These are phyloP conservation scores for Shiraia sp. DNA, from an alignment of 2,329 filamentous ascomycete genomes.

Conservation along the genomic window DNA sequence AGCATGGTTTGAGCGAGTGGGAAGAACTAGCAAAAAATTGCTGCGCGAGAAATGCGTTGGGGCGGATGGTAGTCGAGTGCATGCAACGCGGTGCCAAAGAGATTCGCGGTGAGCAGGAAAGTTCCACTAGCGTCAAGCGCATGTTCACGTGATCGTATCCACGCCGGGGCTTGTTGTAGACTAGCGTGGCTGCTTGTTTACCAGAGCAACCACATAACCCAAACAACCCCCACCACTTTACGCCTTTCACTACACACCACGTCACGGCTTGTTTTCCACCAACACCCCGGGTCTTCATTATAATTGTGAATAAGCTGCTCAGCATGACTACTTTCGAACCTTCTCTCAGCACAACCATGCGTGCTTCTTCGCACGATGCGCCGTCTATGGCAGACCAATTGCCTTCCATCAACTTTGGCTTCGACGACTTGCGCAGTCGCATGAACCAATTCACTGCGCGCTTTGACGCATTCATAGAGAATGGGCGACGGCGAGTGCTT, in stretches of 20 bases:
- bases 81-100: constrained; percentile 8
- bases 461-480: constrained; percentile 94
- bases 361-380: constrained; percentile 60
- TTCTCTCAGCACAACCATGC: constrained; percentile 68
- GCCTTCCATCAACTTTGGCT: constrained; percentile 91
- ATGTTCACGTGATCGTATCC: constrained; percentile 30
- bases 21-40: neutral
- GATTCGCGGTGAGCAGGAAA: constrained; percentile 16
- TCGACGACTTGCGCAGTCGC: constrained; percentile 90
- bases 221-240: constrained; percentile 16
- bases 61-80: neutral
- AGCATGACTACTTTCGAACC: constrained; percentile 68
- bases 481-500: constrained; percentile 82
- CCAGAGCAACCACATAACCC: constrained; percentile 26
- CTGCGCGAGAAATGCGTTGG: too few relatives aligned
- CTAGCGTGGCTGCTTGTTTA: constrained; percentile 32
- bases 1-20: constrained; percentile 37
- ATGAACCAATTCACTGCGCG: constrained; percentile 90
- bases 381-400: constrained; percentile 76
- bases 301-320: constrained; percentile 31
- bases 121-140: constrained; percentile 31
- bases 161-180: constrained; percentile 7
- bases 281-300: neutral
- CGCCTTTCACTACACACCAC: constrained; percentile 21
- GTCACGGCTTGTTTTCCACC: neutral